Base-by-base conservation (phyloP, 306 rosid species). In the Oemleria cerasiformis region DNA sequence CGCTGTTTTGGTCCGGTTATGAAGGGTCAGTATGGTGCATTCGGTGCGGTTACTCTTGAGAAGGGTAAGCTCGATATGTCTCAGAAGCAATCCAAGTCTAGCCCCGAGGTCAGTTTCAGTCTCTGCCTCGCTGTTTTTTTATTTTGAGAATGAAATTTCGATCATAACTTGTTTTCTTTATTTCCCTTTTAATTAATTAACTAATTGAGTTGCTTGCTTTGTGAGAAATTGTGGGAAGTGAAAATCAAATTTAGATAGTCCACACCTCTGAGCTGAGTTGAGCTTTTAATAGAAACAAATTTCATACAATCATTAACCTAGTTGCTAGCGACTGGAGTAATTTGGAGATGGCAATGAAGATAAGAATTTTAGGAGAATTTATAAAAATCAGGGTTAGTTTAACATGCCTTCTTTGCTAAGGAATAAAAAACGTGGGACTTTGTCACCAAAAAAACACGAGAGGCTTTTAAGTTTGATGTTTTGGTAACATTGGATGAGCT, bases 21-120 rank as follows among this genome's bases (percentile, higher is more conserved):
- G 99, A 94, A 94, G 78, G 95, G 86, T 14, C 65, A 91, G 77
- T 86, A 56, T 73, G 91, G 99, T 72, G 21, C 97, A n/a, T 53
- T 84, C 8, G 92, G 96, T 47, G 59, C 99, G 15, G 96, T 83
- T 55, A 94, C 99, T 12, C 82, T 94, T 70, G 99, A 94, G 82
- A 94, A 94, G 82, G 79, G 90, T 2, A 94, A 94, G 83, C 88
- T 94, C 39, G 95, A 94, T 78, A 9, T 78, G 39, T 3, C 92
- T 9, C 95, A 91, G 84, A 84, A 89, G 86, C 91, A 91, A 71
- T 76, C 90, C 39, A 61, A 12, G 82, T 83, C 96, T 60, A 75
- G 91, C 67, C 96, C 96, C 14, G 90, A 94, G 96, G 99, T 85
- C 60, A 47, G 81, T 83, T 16, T 11, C 20, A 45, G 17, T 15